Conservation (phyloP, 208 protist genomes). For the Trypanosoma caninum region DNA sequence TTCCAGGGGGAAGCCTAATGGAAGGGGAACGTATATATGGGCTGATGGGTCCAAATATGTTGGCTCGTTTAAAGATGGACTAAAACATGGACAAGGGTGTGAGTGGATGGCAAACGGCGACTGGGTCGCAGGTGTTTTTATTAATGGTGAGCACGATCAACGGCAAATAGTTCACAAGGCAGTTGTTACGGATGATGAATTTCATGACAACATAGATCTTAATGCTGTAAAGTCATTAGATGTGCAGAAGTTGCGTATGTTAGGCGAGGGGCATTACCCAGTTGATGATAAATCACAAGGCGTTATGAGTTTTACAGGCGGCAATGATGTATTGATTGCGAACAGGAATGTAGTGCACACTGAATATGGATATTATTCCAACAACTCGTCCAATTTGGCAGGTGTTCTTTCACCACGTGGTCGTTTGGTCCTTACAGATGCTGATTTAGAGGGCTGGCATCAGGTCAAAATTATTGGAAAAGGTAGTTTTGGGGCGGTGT, state of each 20-base stretch:
- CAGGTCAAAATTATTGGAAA: slow-evolving; percentile 77
- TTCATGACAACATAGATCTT: slow-evolving; percentile 23
- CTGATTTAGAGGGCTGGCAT: slow-evolving; percentile 66
- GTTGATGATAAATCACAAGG: slow-evolving; percentile 28
- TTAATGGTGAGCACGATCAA: slow-evolving; percentile 62
- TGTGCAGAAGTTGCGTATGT: slow-evolving; percentile 39
- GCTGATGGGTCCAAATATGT: slow-evolving; percentile 78
- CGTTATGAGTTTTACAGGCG: too few species aligned
- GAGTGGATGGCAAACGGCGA: slow-evolving; percentile 78
- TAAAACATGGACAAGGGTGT: slow-evolving; percentile 82
- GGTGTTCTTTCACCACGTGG: background rate
- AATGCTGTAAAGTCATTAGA: slow-evolving; percentile 37
- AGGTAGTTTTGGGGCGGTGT: slow-evolving; percentile 85
- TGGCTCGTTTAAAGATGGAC: slow-evolving; percentile 78
- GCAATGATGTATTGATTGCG: too few species aligned
- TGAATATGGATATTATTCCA: background rate
- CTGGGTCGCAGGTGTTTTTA: slow-evolving; percentile 71
- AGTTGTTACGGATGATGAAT: slow-evolving; percentile 20
- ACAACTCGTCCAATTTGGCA: background rate
- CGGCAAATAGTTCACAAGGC: slow-evolving; percentile 40
- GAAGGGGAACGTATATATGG: slow-evolving; percentile 76
- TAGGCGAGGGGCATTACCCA: slow-evolving; percentile 15
- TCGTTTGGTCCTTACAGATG: slow-evolving; percentile 44
- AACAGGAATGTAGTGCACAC: background rate
- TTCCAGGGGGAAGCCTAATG: slow-evolving; percentile 60